Percentiles rank a stretch among this genome's conserved stretches.
These are phyloP conservation scores for Penicillium sp. DNA, from an alignment of 2,329 filamentous ascomycete species.

Conservation along the genomic window DNA sequence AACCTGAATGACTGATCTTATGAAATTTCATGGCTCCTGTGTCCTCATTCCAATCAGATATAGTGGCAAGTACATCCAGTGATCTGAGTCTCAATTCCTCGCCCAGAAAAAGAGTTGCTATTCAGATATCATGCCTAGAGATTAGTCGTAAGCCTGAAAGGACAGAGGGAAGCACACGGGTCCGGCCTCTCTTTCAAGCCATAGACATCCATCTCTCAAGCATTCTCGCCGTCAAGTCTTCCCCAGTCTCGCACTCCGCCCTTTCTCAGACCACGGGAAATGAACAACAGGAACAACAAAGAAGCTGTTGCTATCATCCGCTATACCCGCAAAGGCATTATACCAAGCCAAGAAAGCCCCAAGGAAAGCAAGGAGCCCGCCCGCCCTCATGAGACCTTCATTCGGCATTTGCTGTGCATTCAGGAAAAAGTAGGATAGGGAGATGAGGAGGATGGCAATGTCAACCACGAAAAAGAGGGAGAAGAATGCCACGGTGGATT, in stretches of 20 bases:
- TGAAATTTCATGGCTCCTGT: neutral
- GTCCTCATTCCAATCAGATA: neutral
- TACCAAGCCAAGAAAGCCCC: constrained; percentile 59
- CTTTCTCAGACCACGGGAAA: constrained; percentile 30
- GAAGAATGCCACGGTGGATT: constrained; percentile 75
- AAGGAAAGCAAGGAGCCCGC: constrained; percentile 56
- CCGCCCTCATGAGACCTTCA: constrained; percentile 40
- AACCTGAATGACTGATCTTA: neutral
- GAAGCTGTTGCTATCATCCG: constrained; percentile 52
- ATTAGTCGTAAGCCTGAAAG: too few species aligned
- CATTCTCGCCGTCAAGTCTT: neutral
- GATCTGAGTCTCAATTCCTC: neutral
- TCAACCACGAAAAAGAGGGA: constrained; percentile 73
- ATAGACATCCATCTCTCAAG: neutral
- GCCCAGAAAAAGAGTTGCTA: too few species aligned
- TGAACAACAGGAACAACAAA: constrained; percentile 27
- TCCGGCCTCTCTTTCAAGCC: neutral
- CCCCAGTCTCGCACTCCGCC: neutral
- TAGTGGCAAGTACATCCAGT: neutral
- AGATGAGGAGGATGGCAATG: constrained; percentile 70
- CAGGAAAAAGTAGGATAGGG: constrained; percentile 60
- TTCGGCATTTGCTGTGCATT: constrained; percentile 14
- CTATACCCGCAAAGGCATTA: constrained; percentile 57
- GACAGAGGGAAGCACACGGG: neutral
- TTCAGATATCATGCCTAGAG: too few species aligned